Evolutionary conservation across 495 filamentous ascomycete genomes (phyloP).

Genomic region (Parachaetomium inaequale): DNA sequence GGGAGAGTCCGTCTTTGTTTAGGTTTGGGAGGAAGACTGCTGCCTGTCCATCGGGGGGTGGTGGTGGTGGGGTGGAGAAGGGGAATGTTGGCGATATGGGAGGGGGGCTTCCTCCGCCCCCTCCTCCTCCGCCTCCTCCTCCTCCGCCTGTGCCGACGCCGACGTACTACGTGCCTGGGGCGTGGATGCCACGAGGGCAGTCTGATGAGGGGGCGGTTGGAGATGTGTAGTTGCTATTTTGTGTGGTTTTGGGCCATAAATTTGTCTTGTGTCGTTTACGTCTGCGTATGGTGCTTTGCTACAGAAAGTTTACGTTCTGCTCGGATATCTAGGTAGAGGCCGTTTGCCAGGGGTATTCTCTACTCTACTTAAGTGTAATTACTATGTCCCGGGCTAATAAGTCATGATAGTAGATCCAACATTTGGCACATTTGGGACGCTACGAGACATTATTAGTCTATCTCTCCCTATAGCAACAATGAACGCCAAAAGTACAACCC

Average conservation of each 20-base stretch:
- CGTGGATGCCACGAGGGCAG: not conserved
- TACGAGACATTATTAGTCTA: no score
- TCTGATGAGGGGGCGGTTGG: not conserved
- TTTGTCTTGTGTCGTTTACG: not conserved
- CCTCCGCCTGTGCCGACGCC: not conserved
- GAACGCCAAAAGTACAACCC: no score
- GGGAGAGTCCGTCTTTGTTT: not conserved
- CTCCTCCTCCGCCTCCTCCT: not conserved
- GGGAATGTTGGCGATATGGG: not conserved
- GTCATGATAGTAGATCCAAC: no score
- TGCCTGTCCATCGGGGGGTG: no score
- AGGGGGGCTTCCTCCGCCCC: not conserved
- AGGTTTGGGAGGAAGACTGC: not conserved
- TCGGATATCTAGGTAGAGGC: no score
- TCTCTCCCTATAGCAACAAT: no score
- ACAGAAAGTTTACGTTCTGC: no score
- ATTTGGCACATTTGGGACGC: no score
- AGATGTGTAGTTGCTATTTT: not conserved
- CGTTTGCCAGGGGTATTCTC: no score
- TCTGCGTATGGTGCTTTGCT: no score
- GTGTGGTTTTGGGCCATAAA: not conserved
- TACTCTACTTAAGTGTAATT: no score
- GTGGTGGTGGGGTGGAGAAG: not conserved
- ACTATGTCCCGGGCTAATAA: no score
- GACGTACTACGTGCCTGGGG: slow-evolving; percentile 8